These are phyloP conservation scores for Detonula confervacea DNA, from an alignment of 352 stramenopile species.

Conservation along the genomic window DNA sequence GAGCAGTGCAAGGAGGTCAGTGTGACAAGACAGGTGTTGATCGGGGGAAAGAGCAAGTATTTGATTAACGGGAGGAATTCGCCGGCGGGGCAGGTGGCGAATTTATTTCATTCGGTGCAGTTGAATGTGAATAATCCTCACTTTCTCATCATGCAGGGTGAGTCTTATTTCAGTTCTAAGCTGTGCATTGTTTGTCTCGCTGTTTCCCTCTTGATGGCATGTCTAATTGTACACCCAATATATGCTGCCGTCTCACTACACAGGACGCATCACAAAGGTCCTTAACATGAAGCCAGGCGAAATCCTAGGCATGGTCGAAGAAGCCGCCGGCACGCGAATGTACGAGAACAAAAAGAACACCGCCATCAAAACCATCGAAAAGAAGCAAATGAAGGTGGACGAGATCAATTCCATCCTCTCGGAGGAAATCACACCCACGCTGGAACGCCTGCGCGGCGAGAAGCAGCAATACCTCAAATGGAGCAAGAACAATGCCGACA, in stretches of 20 bases:
- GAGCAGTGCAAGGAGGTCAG: conserved; percentile 98
- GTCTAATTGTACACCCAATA: conserved; percentile 15
- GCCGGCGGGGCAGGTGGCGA: conserved; percentile 97
- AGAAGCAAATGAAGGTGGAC: conserved; percentile 99
- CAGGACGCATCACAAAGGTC: conserved; percentile 97
- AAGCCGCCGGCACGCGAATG: conserved; percentile 99
- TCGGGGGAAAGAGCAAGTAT: conserved; percentile 99
- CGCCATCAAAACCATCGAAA: conserved; percentile 98
- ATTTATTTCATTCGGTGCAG: conserved; percentile 99
- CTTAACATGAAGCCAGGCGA: conserved; percentile 99
- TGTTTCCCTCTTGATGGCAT: background rate
- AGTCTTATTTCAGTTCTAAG: conserved; percentile 15
- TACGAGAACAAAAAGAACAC: conserved; percentile 99
- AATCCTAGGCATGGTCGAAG: conserved; percentile 99
- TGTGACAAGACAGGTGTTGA: conserved; percentile 97
- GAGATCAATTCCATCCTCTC: conserved; percentile 98
- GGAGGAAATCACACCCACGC: conserved; percentile 98
- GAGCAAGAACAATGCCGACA: conserved; percentile 97
- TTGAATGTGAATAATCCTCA: conserved; percentile 99
- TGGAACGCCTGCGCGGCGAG: conserved; percentile 96
- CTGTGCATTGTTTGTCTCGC: conserved; percentile 14
- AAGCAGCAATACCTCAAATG: conserved; percentile 98
- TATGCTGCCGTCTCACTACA: conserved; percentile 25
- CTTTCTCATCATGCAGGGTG: conserved; percentile 99
- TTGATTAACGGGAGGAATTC: conserved; percentile 98